Evolutionary conservation across 371 early-diverging fungal species (phyloP).

Genomic region (Apophysomyces elegans): DNA sequence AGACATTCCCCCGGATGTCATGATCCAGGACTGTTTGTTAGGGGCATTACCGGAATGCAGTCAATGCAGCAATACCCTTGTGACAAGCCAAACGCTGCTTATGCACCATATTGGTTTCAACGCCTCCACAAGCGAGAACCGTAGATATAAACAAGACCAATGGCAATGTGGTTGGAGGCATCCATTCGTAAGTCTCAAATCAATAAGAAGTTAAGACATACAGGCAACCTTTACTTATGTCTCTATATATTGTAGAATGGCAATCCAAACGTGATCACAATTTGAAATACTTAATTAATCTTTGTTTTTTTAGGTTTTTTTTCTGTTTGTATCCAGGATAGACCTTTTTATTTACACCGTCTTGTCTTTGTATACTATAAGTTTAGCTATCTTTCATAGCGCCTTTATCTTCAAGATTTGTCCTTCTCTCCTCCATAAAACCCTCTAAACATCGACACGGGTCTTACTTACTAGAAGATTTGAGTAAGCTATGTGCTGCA

Average conservation of each 20-base stretch:
- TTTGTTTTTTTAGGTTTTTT: too few relatives aligned
- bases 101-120: conserved; percentile 56
- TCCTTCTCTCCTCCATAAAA: too few relatives aligned
- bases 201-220: too few relatives aligned
- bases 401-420: too few relatives aligned
- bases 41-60: conserved; percentile 43
- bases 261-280: conserved; percentile 36
- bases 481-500: too few relatives aligned
- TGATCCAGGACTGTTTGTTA: conserved; percentile 52
- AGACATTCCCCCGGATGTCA: conserved; percentile 46
- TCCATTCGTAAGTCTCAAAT: conserved; percentile 42
- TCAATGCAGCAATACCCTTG: conserved; percentile 31
- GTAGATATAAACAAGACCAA: conserved; percentile 43
- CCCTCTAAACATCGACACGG: too few relatives aligned
- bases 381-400: too few relatives aligned
- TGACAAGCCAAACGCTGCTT: conserved; percentile 45
- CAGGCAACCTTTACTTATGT: too few relatives aligned
- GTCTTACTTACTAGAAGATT: too few relatives aligned
- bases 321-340: too few relatives aligned
- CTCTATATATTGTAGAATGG: conserved; percentile 31
- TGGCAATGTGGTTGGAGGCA: conserved; percentile 61
- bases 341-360: too few relatives aligned
- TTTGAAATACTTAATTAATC: conserved; percentile 15
- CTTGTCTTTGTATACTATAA: too few relatives aligned
- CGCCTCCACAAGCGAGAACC: conserved; percentile 49